Evolutionary conservation across 306 rosid genomes (phyloP).

Genomic region (Cucumis melo): DNA sequence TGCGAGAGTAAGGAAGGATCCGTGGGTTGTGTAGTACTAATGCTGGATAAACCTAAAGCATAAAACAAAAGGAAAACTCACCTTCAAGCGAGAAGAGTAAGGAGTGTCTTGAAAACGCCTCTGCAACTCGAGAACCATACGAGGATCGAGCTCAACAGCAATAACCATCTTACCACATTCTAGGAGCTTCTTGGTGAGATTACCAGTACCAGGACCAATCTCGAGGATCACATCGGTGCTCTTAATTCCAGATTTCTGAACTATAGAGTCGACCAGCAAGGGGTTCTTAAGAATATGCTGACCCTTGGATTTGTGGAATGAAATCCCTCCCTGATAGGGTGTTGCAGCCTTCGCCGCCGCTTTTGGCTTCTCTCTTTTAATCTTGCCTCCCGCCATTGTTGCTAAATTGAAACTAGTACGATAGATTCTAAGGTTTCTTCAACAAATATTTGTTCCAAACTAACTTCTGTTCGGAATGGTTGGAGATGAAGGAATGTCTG

Average conservation of each 20-base stretch:
- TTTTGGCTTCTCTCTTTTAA: constrained; percentile 31
- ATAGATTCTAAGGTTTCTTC: too few species aligned
- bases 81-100: constrained; percentile 52
- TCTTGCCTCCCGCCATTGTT: constrained; percentile 47
- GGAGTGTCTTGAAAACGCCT: constrained; percentile 72
- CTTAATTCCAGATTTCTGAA: constrained; percentile 44
- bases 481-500: too few species aligned
- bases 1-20: too few species aligned
- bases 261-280: constrained; percentile 30
- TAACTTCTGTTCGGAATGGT: too few species aligned
- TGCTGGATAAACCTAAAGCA: neutral
- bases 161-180: constrained; percentile 62
- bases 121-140: constrained; percentile 86
- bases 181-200: constrained; percentile 51
- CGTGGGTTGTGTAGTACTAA: too few species aligned
- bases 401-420: too few species aligned
- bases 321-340: constrained; percentile 47
- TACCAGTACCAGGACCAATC: constrained; percentile 52
- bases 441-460: too few species aligned
- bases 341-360: constrained; percentile 2
- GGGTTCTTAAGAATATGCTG: constrained; percentile 52
- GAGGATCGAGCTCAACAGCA: constrained; percentile 76
- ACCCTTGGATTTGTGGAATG: constrained; percentile 47
- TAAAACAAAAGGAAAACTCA: neutral
- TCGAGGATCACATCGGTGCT: constrained; percentile 39